Percentiles rank a stretch among this genome's conserved stretches.
These are phyloP conservation scores for Mycogone perniciosa DNA, from an alignment of 2,329 filamentous ascomycete species.

Conservation along the genomic window DNA sequence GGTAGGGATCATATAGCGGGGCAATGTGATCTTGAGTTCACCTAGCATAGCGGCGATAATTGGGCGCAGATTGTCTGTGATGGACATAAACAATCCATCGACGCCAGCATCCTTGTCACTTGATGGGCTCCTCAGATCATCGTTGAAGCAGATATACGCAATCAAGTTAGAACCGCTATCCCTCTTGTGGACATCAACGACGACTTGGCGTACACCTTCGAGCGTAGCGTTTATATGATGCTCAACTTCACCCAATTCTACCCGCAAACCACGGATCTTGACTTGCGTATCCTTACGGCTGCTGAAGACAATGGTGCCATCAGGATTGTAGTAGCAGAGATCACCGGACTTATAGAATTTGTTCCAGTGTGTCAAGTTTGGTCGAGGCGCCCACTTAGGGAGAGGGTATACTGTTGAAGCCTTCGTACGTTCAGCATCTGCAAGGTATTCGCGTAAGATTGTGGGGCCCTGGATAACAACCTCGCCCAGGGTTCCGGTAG, in stretches of 20 bases:
- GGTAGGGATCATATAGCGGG: neutral
- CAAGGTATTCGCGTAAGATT: neutral
- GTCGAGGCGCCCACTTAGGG: neutral
- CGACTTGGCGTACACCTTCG: neutral
- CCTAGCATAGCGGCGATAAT: neutral
- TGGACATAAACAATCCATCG: neutral
- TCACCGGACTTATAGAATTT: neutral
- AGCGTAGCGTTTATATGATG: neutral
- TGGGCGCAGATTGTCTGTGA: no score
- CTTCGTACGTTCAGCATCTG: neutral
- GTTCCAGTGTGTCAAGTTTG: neutral
- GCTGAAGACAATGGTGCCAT: neutral
- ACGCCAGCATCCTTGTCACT: neutral
- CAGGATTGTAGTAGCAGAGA: neutral
- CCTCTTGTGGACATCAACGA: neutral
- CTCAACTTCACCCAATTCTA: neutral
- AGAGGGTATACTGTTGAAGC: neutral
- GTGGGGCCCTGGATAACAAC: neutral
- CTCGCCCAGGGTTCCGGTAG: neutral
- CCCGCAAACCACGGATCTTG: neutral
- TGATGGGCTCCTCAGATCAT: neutral
- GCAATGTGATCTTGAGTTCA: neutral
- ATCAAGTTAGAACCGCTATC: neutral
- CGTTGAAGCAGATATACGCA: neutral
- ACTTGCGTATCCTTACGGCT: neutral